These are phyloP conservation scores for Thalassiosira exigua DNA, from an alignment of 352 stramenopile species.

Conservation along the genomic window DNA sequence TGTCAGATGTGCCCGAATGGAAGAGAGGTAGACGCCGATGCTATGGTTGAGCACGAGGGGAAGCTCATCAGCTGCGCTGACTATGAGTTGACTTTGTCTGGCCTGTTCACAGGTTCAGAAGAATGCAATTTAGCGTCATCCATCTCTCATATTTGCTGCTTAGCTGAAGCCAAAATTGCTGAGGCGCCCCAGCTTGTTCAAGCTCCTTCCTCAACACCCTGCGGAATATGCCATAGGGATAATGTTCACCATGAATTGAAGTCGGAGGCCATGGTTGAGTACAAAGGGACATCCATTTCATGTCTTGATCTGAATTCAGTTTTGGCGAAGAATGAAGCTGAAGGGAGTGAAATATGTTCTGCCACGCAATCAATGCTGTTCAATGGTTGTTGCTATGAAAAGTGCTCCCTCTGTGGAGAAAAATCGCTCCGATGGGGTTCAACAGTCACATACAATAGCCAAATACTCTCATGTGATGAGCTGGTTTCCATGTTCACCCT, in stretches of 20 bases:
- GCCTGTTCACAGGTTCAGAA: background rate
- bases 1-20: slow-evolving; percentile 40
- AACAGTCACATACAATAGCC: slow-evolving; percentile 50
- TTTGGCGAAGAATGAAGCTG: slow-evolving; percentile 51
- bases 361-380: slow-evolving; percentile 56
- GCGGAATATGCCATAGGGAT: slow-evolving; percentile 60
- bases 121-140: background rate
- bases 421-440: slow-evolving; percentile 55
- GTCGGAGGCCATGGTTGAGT: slow-evolving; percentile 50
- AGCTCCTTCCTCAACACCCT: slow-evolving; percentile 29
- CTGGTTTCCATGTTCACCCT: slow-evolving; percentile 55
- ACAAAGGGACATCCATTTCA: slow-evolving; percentile 57
- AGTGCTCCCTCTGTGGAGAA: slow-evolving; percentile 56
- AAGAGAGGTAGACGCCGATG: slow-evolving; percentile 16
- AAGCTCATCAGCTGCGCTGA: slow-evolving; percentile 1
- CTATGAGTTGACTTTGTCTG: background rate
- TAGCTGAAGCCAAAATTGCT: slow-evolving; percentile 19
- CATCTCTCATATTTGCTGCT: background rate
- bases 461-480: slow-evolving; percentile 60
- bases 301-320: slow-evolving; percentile 65
- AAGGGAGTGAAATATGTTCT: slow-evolving; percentile 54
- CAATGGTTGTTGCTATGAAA: slow-evolving; percentile 66
- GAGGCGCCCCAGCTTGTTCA: background rate
- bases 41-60: slow-evolving; percentile 1
- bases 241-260: slow-evolving; percentile 53